A percentile compares a stretch with the other conserved stretches of the same genome.
These are phyloP conservation scores for Heterobasidion irregulare DNA, from an alignment of 1,284 basidiomycete species.

Conservation along the genomic window DNA sequence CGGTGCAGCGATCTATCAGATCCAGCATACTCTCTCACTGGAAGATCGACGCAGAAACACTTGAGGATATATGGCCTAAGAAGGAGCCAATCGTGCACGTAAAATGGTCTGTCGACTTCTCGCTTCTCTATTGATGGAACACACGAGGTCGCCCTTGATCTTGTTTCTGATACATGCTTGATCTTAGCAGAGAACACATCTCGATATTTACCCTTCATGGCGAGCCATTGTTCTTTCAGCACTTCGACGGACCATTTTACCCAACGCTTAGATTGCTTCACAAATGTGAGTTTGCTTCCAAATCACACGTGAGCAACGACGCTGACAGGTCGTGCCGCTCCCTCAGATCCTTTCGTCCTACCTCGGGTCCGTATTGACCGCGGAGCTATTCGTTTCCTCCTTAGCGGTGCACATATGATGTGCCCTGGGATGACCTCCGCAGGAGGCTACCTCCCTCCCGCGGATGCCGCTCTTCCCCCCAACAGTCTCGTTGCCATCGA, in stretches of 20 bases:
- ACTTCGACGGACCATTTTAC: slow-evolving; percentile 90
- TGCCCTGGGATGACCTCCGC: slow-evolving; percentile 92
- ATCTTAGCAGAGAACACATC: slow-evolving; percentile 84
- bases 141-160: background rate
- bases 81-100: slow-evolving; percentile 90
- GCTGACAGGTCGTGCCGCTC: background rate
- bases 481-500: slow-evolving; percentile 79
- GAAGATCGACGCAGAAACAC: slow-evolving; percentile 70
- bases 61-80: slow-evolving; percentile 98
- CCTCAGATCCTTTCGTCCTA: slow-evolving; percentile 80
- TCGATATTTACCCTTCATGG: slow-evolving; percentile 86
- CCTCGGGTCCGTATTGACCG: slow-evolving; percentile 90
- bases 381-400: slow-evolving; percentile 95
- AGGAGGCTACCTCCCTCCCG: slow-evolving; percentile 82
- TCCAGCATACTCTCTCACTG: slow-evolving; percentile 77
- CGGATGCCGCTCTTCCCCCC: slow-evolving; percentile 59
- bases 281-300: slow-evolving; percentile 58
- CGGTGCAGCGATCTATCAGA: slow-evolving; percentile 87
- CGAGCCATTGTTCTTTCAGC: slow-evolving; percentile 93
- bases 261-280: slow-evolving; percentile 88
- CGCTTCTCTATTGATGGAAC: background rate
- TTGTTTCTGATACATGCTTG: slow-evolving; percentile 1
- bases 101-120: slow-evolving; percentile 73
- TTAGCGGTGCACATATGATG: slow-evolving; percentile 94
- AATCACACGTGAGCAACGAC: background rate